phyloP scores from a whole-genome alignment of 139 green algal genomes.

The Gonium pectorale region DNA sequence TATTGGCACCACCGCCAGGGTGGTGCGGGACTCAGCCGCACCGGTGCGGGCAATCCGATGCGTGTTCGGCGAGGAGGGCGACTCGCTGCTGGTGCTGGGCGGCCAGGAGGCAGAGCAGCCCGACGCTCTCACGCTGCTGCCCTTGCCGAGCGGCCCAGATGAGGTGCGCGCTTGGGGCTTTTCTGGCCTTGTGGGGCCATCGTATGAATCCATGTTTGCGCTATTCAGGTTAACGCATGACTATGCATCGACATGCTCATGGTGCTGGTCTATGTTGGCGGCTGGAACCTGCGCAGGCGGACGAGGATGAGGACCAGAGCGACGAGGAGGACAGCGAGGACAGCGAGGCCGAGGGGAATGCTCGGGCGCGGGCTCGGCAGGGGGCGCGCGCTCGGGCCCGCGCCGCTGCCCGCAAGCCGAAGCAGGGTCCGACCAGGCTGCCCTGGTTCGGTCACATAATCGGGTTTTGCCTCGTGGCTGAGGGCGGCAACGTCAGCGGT shows the following conservation, averaged over 20 bases:
- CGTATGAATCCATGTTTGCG: no score
- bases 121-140: constrained; percentile 74
- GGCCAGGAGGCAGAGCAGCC: constrained; percentile 72
- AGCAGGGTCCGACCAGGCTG: constrained; percentile 38
- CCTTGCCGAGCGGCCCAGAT: constrained; percentile 47
- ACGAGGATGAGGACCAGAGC: neutral
- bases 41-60: constrained; percentile 35
- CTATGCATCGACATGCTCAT: no score
- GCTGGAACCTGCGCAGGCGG: neutral
- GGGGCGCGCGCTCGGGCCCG: neutral
- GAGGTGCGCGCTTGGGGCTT: neutral
- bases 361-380: neutral
- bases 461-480: constrained; percentile 37
- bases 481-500: constrained; percentile 19
- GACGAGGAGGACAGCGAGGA: neutral
- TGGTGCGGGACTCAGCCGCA: constrained; percentile 35
- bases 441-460: constrained; percentile 80
- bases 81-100: constrained; percentile 79
- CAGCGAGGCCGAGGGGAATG: neutral
- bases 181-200: no score
- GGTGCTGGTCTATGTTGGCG: no score
- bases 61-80: constrained; percentile 55
- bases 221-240: no score
- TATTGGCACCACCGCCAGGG: no score
- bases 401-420: no score